Evolutionary conservation across 176 grass and related monocot genomes (phyloP).

Genomic region (Guadua angustifolia): DNA sequence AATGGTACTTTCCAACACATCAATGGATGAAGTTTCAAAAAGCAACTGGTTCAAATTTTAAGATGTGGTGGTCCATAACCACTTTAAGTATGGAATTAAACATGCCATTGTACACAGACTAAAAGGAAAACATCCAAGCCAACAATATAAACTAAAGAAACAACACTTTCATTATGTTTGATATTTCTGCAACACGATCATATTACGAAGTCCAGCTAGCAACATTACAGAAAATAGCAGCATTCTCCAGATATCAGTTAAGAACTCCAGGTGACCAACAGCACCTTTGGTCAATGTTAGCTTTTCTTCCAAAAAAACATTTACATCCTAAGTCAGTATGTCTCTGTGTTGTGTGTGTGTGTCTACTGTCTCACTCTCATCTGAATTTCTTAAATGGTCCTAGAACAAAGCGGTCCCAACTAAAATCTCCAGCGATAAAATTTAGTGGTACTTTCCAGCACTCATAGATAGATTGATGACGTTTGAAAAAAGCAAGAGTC

Average conservation of each 20-base stretch:
- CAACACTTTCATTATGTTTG: background rate
- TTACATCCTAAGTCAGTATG: background rate
- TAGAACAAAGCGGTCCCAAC: constrained; percentile 1
- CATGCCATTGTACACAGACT: background rate
- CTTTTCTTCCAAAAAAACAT: constrained; percentile 15
- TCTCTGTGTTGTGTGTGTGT: background rate
- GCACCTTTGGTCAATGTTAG: background rate
- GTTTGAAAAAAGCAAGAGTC: background rate
- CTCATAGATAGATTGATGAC: background rate
- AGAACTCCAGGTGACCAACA: background rate
- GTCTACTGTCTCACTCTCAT: background rate
- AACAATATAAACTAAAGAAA: background rate
- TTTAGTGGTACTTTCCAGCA: constrained; percentile 17
- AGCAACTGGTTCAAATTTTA: background rate
- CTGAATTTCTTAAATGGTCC: constrained; percentile 14
- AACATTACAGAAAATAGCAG: background rate
- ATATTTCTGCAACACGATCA: background rate
- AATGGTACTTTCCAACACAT: background rate
- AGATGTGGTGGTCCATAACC: constrained; percentile 29
- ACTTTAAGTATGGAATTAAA: background rate
- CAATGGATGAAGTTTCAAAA: background rate
- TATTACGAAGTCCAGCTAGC: background rate
- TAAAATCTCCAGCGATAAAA: background rate
- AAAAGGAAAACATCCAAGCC: constrained; percentile 1
- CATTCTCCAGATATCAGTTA: background rate